phyloP scores from a whole-genome alignment of 2,329 filamentous ascomycete genomes.

The Ascomycota sp. region DNA sequence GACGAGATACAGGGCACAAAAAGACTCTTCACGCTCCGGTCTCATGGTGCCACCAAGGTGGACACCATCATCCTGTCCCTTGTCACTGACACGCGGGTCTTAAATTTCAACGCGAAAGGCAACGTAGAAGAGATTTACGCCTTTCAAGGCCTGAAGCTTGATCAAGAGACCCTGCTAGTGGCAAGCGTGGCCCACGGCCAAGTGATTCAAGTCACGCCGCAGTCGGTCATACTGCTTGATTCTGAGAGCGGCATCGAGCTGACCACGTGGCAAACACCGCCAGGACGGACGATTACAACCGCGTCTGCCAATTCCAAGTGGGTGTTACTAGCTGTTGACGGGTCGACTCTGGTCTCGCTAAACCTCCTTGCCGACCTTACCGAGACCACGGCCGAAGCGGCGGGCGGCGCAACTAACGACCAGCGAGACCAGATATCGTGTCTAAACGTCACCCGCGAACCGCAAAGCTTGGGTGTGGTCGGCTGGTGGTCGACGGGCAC shows the following conservation, averaged over 20 bases:
- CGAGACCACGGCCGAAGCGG: slow-evolving; percentile 38
- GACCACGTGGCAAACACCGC: slow-evolving; percentile 34
- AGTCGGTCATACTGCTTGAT: slow-evolving; percentile 40
- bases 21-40: slow-evolving; percentile 49
- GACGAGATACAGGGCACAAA: slow-evolving; percentile 58
- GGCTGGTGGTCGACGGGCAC: slow-evolving; percentile 77
- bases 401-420: slow-evolving; percentile 19
- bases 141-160: slow-evolving; percentile 50
- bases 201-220: slow-evolving; percentile 58
- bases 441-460: slow-evolving; percentile 48
- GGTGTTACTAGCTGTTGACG: slow-evolving; percentile 56
- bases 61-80: slow-evolving; percentile 69
- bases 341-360: slow-evolving; percentile 50
- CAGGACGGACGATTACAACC: slow-evolving; percentile 45
- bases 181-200: slow-evolving; percentile 41
- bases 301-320: slow-evolving; percentile 54
- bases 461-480: slow-evolving; percentile 49
- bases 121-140: slow-evolving; percentile 73
- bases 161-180: slow-evolving; percentile 51
- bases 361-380: slow-evolving; percentile 37
- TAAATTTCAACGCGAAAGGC: slow-evolving; percentile 52
- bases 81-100: slow-evolving; percentile 64
- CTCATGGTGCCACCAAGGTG: slow-evolving; percentile 22
- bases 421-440: slow-evolving; percentile 59
- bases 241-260: slow-evolving; percentile 31